These are phyloP conservation scores for Rhododendron mucronatum DNA, from an alignment of 148 eudicot species.

Conservation along the genomic window DNA sequence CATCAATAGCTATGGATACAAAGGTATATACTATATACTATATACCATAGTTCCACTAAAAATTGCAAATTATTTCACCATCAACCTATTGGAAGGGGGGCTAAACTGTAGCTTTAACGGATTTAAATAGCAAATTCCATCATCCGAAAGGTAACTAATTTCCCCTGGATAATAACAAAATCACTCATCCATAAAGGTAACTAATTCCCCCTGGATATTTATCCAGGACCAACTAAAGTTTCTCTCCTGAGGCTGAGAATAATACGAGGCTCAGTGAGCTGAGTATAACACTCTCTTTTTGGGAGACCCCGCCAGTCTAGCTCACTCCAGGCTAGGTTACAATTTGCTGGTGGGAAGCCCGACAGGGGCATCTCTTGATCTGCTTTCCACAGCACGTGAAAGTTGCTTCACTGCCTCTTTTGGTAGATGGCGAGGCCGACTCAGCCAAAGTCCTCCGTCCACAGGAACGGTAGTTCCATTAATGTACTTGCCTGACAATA, in stretches of 20 bases:
- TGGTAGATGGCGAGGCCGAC: slow-evolving; percentile 67
- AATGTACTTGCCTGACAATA: slow-evolving; percentile 62
- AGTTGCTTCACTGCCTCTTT: slow-evolving; percentile 80
- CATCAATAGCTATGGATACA: background rate
- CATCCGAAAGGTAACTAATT: background rate
- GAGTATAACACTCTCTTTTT: background rate
- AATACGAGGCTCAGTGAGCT: background rate
- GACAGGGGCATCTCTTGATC: slow-evolving; percentile 50
- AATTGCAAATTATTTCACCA: background rate
- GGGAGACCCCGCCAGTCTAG: background rate
- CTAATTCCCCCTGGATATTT: background rate
- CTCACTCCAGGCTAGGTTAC: slow-evolving; percentile 15
- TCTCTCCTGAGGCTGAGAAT: background rate
- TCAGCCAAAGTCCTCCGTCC: slow-evolving; percentile 92
- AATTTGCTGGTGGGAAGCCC: slow-evolving; percentile 83
- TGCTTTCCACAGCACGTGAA: slow-evolving; percentile 77
- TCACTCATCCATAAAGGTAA: background rate
- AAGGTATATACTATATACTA: background rate
- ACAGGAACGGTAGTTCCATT: slow-evolving; percentile 67
- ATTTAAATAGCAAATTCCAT: background rate
- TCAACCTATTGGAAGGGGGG: background rate
- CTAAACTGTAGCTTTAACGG: background rate
- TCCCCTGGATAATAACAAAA: background rate
- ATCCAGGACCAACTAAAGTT: background rate
- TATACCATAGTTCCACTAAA: background rate